Conservation (phyloP, 768 basidiomycete genomes). For the Heimioporus sp. region DNA sequence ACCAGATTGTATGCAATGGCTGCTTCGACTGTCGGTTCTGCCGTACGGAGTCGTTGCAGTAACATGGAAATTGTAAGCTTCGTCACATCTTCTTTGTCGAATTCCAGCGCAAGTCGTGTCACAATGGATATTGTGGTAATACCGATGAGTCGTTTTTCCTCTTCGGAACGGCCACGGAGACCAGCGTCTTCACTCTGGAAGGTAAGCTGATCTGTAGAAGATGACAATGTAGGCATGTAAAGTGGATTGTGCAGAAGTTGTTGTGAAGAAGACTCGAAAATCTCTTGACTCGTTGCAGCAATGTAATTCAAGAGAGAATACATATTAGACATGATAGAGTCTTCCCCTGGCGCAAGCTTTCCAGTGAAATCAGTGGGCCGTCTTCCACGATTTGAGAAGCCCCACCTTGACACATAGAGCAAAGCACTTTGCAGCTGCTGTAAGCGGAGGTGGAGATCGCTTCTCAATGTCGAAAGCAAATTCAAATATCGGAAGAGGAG, state of each 20-base stretch:
- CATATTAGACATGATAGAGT: conserved; percentile 91
- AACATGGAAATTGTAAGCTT: conserved; percentile 91
- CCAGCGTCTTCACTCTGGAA: conserved; percentile 62
- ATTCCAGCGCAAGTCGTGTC: conserved; percentile 83
- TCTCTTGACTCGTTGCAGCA: conserved; percentile 77
- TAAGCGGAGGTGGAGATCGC: conserved; percentile 73
- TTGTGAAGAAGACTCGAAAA: conserved; percentile 50
- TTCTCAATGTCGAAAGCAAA: conserved; percentile 75
- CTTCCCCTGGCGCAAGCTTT: conserved; percentile 82
- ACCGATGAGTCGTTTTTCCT: conserved; percentile 79
- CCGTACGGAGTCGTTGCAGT: conserved; percentile 78
- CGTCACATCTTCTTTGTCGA: conserved; percentile 83
- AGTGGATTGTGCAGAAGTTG: conserved; percentile 43
- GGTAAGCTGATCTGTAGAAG: conserved; percentile 46
- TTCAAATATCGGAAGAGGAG: conserved; percentile 85
- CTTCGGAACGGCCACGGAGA: conserved; percentile 69
- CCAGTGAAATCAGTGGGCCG: conserved; percentile 5
- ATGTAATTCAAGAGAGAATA: conserved; percentile 95
- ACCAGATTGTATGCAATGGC: conserved; percentile 91
- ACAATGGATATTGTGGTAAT: conserved; percentile 93
- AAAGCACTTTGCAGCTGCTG: conserved; percentile 86
- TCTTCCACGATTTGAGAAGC: neutral
- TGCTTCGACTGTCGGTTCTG: conserved; percentile 87
- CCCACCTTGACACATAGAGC: conserved; percentile 82
- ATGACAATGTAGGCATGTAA: conserved; percentile 27